phyloP scores from a whole-genome alignment of 192 early-diverging fungal species.

The Coemansia sp. region DNA sequence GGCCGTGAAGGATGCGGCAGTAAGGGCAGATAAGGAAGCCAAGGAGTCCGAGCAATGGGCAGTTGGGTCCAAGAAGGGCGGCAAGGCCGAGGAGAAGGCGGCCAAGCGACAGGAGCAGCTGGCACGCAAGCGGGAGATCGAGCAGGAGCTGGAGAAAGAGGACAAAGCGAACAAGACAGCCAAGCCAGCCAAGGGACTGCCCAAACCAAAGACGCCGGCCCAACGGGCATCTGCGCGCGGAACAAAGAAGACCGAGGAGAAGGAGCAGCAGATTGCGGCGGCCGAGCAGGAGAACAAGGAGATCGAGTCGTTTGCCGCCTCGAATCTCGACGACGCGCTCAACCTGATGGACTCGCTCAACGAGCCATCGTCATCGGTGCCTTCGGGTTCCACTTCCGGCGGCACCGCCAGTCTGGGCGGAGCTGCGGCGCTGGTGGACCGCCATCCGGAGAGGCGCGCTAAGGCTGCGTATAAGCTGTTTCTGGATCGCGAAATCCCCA shows the following conservation, averaged over 20 bases:
- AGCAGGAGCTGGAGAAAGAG: slow-evolving; percentile 63
- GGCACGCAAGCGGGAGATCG: slow-evolving; percentile 61
- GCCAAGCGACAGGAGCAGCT: slow-evolving; percentile 58
- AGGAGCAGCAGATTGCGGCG: slow-evolving; percentile 7
- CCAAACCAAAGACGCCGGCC: slow-evolving; percentile 5
- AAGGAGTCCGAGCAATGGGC: slow-evolving; percentile 65
- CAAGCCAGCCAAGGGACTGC: slow-evolving; percentile 14
- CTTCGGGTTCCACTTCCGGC: slow-evolving; percentile 11
- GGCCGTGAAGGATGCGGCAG: slow-evolving; percentile 60
- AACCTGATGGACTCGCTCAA: slow-evolving; percentile 64
- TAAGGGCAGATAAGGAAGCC: slow-evolving; percentile 58
- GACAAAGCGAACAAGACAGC: slow-evolving; percentile 49
- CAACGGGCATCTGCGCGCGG: slow-evolving; percentile 12
- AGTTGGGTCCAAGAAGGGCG: slow-evolving; percentile 64
- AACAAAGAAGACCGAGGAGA: slow-evolving; percentile 27
- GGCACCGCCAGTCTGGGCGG: slow-evolving; percentile 14
- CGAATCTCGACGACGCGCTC: slow-evolving; percentile 85
- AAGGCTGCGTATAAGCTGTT: slow-evolving; percentile 75
- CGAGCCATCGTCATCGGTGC: slow-evolving; percentile 21
- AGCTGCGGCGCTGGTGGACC: slow-evolving; percentile 65
- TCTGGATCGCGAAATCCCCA: slow-evolving; percentile 70
- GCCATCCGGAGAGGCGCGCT: slow-evolving; percentile 86
- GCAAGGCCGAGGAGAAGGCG: slow-evolving; percentile 64
- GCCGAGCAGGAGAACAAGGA: slow-evolving; percentile 10
- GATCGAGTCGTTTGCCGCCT: slow-evolving; percentile 73